Percentiles rank a stretch among this genome's conserved stretches.
Conservation (phyloP, 345 rosid species). For the Brassica nigra region DNA sequence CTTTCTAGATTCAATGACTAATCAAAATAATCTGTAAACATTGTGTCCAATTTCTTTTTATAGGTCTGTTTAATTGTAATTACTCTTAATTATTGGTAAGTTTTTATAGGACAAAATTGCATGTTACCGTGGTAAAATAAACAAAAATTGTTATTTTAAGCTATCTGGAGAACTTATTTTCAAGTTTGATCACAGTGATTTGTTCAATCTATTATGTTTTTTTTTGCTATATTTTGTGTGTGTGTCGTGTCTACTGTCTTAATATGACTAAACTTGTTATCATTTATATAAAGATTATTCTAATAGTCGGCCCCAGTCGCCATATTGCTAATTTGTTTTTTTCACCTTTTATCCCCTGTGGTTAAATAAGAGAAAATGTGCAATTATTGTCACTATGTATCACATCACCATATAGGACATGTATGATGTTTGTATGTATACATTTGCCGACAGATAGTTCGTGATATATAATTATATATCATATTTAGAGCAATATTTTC, state of each 20-base stretch:
- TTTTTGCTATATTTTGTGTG: not conserved
- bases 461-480: not conserved
- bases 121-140: not conserved
- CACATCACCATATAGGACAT: slow-evolving; percentile 18
- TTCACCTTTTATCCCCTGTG: not conserved
- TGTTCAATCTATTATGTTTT: not conserved
- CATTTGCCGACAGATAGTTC: slow-evolving; percentile 40
- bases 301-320: slow-evolving; percentile 3
- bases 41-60: slow-evolving; percentile 18
- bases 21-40: not conserved
- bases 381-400: slow-evolving; percentile 27
- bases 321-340: slow-evolving; percentile 6
- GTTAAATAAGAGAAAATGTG: not conserved
- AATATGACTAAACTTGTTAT: too few species aligned
- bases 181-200: not conserved
- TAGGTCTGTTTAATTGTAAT: not conserved
- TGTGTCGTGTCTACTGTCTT: not conserved
- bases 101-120: not conserved
- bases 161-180: not conserved
- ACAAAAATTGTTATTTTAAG: not conserved
- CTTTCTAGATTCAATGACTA: too few species aligned
- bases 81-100: not conserved
- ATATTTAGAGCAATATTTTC: not conserved
- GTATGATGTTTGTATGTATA: slow-evolving; percentile 24
- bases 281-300: not conserved